Evolutionary conservation across 108 stramenopile genomes (phyloP), one percentile per base, ranked within the genome.

Genomic region (Parmales sp.): DNA sequence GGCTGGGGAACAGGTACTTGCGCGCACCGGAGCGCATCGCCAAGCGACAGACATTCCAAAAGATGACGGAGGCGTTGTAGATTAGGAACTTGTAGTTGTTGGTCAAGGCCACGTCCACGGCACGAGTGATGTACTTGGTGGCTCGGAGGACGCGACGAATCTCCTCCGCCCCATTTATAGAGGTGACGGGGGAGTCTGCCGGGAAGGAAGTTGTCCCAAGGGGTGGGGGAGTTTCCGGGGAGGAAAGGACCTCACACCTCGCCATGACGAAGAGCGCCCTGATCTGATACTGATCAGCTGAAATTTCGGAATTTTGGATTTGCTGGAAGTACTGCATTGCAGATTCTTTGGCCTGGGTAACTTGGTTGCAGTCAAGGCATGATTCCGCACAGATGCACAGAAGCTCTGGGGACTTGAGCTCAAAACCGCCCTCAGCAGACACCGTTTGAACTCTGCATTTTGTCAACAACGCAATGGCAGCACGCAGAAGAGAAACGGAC

Each of bases 61-160:
- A 63, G 48, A 70, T 41, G 16, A 80, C 74, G 2, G 79, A 78
- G 37, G 66, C 69, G 69, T 80, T 80, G 71, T 72, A 78, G 13
- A 78, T 70, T 13, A 80, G 37, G 63, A 80, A 80, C 43, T 77
- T 44, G 69, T 80, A 80, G 54, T 13, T 34, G 54, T 60, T 60
- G 31, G 54, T 19, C 54, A 34, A 13, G 54, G 54, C 26, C 16
- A 60, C 36, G 4, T 3, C 28, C 6, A 60, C 36, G 26, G 54
- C 54, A 28, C 36, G 16, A 34, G 36, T 11, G 31, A 60, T 28
- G 54, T 19, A 60, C 3, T 20, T 20, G 3, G 20, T 20, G 2
- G 54, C 26, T 28, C 54, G 54, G 54, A 60, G 54, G 20, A 20
- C 36, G 2, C 54, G 3, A 34, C 54, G 54, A 34, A 60, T 11